These are phyloP conservation scores for Leccinum arenicola DNA, from an alignment of 768 basidiomycete genomes.

Conservation along the genomic window DNA sequence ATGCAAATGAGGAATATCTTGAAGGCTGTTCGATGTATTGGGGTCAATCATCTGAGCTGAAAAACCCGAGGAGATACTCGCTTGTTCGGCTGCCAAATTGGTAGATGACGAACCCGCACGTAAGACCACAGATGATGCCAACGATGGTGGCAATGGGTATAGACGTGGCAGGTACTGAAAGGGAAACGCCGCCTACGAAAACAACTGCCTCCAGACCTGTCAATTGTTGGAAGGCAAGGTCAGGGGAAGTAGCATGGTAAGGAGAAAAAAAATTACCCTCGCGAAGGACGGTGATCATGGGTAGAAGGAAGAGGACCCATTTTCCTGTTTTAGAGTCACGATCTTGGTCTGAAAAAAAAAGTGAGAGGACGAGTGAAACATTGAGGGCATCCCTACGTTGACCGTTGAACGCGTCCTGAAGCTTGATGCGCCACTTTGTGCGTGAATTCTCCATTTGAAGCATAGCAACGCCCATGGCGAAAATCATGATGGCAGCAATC, in stretches of 20 bases:
- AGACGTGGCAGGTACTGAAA: conserved; percentile 74
- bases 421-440: conserved; percentile 92
- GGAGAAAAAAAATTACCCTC: conserved; percentile 57
- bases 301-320: conserved; percentile 89
- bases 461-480: conserved; percentile 92
- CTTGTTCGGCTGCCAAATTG: conserved; percentile 72
- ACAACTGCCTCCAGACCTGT: conserved; percentile 84
- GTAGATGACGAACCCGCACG: conserved; percentile 77
- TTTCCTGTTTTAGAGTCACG: conserved; percentile 54
- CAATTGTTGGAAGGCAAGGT: background rate
- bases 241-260: background rate
- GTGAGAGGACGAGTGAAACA: background rate
- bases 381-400: conserved; percentile 38
- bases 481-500: conserved; percentile 78
- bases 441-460: conserved; percentile 93
- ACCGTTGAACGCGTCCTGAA: conserved; percentile 71
- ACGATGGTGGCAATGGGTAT: conserved; percentile 91
- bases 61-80: conserved; percentile 30
- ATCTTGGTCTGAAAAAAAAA: conserved; percentile 38
- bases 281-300: conserved; percentile 87
- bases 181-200: conserved; percentile 91
- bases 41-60: background rate
- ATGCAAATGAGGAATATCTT: conserved; percentile 87
- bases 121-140: conserved; percentile 74
- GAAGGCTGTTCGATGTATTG: conserved; percentile 45